phyloP scores from a whole-genome alignment of 1,284 basidiomycete genomes.

The Rugiboletus extremiorientalis region DNA sequence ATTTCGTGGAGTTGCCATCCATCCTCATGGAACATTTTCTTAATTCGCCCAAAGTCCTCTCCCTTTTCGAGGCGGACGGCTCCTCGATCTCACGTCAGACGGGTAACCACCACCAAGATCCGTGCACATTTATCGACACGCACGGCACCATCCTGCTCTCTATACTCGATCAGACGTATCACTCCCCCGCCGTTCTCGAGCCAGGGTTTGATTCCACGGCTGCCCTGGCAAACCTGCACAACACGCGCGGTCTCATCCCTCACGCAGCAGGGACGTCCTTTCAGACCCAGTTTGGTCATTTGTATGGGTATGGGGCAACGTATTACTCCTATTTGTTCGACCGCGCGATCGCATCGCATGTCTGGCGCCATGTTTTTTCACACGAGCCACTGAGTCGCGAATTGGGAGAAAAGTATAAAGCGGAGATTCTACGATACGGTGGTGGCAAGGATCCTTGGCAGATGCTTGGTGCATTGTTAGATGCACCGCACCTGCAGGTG shows the following conservation, averaged over 20 bases:
- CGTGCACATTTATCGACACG: slow-evolving; percentile 79
- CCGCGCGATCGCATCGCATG: slow-evolving; percentile 88
- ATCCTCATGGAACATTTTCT: slow-evolving; percentile 99
- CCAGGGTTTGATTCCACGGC: slow-evolving; percentile 70
- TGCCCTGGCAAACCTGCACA: slow-evolving; percentile 62
- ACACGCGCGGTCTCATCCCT: slow-evolving; percentile 76
- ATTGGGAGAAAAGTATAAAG: slow-evolving; percentile 79
- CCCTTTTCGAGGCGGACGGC: slow-evolving; percentile 64
- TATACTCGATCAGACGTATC: slow-evolving; percentile 87
- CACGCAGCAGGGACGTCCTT: slow-evolving; percentile 83
- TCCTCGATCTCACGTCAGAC: slow-evolving; percentile 44
- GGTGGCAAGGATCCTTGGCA: slow-evolving; percentile 94
- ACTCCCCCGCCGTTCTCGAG: slow-evolving; percentile 63
- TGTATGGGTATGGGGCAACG: slow-evolving; percentile 95
- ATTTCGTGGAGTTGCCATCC: slow-evolving; percentile 97
- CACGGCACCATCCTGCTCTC: slow-evolving; percentile 93
- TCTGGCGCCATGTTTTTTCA: slow-evolving; percentile 82
- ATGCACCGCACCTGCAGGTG: slow-evolving; percentile 56
- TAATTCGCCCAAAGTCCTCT: slow-evolving; percentile 79
- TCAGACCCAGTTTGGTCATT: slow-evolving; percentile 94
- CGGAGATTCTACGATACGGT: slow-evolving; percentile 75
- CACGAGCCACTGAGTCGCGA: slow-evolving; percentile 59
- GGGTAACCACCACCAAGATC: slow-evolving; percentile 65
- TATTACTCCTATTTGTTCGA: slow-evolving; percentile 99
- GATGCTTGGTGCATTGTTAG: slow-evolving; percentile 81